Base-by-base conservation (phyloP, 2,329 filamentous ascomycete genomes). In the Pseudocercospora pini-densiflorae region DNA sequence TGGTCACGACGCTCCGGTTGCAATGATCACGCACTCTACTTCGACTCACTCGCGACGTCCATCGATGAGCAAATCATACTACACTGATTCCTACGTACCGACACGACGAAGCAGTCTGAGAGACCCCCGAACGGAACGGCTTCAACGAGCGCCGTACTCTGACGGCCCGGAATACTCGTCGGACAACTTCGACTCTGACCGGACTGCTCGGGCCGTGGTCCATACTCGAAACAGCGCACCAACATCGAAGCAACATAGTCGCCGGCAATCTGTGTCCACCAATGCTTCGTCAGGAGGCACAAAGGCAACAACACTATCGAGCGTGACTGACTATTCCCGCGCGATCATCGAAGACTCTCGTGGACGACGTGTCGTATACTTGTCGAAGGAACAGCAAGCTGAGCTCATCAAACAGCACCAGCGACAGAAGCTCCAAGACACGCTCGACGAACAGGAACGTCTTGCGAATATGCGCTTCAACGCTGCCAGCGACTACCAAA, bases 191-290 rank as follows among this genome's bases (percentile, higher is more conserved):
- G 71, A 75, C 53, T 74, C 71, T 60, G 69, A 73, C 67, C 66
- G 66, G 64, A 63, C 70, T 64, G 9, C 75, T 68, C 65, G 70
- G 21, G 68, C 72, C 2, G 63, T 65, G 8, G 64, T 72, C 12
- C 61, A 63, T 33, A 67, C 67, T 9, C 72, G 73, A 5, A 54
- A 65, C 45, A 76, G 74, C 45, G 55, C 64, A 12, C 36, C 43
- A 9, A 21, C 29, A 2, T 54, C 62, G 10, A 62, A 63, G 9
- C 40, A 55, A 59, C 61, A 63, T 55, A 77, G 77, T 43, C 79
- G 74, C 23, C 72, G 71, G 5, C 72, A 79, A 8, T 74, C 78
- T 4, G 68, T 79, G 23, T 71, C 75, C 2, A 78, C 75, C 3
- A 65, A 67, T 45, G 68, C 71, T 8, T 73, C 73, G 3, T 72